A percentile compares a stretch with the other conserved stretches of the same genome.
phyloP scores from a whole-genome alignment of 139 green algal genomes.

The Eudorina sp. region DNA sequence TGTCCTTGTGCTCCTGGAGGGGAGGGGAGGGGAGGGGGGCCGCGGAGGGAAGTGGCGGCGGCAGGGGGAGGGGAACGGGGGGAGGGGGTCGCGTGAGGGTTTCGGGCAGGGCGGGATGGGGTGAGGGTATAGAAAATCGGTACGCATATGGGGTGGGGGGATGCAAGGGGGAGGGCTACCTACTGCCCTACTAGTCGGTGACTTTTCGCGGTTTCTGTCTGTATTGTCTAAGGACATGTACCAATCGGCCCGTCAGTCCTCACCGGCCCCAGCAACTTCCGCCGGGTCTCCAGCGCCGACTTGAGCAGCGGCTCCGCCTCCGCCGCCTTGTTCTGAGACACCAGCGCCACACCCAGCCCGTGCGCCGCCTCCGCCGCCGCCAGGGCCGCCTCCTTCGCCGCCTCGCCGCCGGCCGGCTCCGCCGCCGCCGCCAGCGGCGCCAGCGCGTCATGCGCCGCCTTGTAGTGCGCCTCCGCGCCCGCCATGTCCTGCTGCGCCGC shows the following conservation, averaged over 20 bases:
- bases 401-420: background rate
- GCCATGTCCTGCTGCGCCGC: slow-evolving; percentile 31
- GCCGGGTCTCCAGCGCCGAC: slow-evolving; percentile 36
- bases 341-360: slow-evolving; percentile 5
- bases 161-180: background rate
- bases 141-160: too few relatives aligned
- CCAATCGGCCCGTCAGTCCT: background rate
- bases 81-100: background rate
- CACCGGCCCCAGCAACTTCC: slow-evolving; percentile 33
- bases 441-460: slow-evolving; percentile 1
- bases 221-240: background rate
- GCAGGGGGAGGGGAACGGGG: background rate
- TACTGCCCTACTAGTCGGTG: too few relatives aligned
- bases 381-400: background rate
- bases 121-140: too few relatives aligned
- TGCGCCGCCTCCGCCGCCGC: background rate
- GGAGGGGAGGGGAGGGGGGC: background rate
- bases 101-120: too few relatives aligned
- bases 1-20: slow-evolving; percentile 45
- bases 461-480: slow-evolving; percentile 19
- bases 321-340: background rate
- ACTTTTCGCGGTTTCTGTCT: too few relatives aligned
- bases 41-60: background rate
- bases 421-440: background rate
- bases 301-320: slow-evolving; percentile 44